Evolutionary conservation across 805 yeast genomes (phyloP), one percentile per base, ranked within the genome.

Genomic region (Yamadazyma akitaensis): DNA sequence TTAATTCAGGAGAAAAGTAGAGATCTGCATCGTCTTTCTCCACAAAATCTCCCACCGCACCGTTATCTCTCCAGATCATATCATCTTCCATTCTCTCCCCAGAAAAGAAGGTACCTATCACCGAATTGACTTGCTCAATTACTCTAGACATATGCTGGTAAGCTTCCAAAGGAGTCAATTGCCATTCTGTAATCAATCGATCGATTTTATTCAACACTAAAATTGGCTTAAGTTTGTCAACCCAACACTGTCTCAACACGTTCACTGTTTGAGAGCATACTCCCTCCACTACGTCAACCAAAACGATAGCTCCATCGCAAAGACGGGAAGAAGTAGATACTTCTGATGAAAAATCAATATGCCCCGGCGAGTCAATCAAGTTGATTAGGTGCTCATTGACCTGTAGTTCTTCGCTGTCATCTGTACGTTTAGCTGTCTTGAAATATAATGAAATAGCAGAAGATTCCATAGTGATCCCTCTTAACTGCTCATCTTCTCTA

Each of bases 311-410:
- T 38, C 98, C 98, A 62, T 94, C 99, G 70, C 98, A 94, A 37
- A 94, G 72, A 58, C 99, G 76, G 1, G 98, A 90, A 1, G 98
- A 96, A 0, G 97, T 88, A 24, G 96, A 88, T 0, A 94, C 99
- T 61, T 94, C 99, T 11, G 95, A 85, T 1, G 96, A 85, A 63
- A 94, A 94, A 67, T 94, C 99, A 49, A 94, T 89, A 59, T 94
- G 99, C n/a, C 99, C 99, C 0, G 99, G 99, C 0, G 98, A 92
- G 65, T 94, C 99, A 48, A 94, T 92, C 57, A 94, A 76, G 61
- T 94, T 94, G 60, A 94, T 85, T 46, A 94, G 69, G 65, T 88
- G 87, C 59, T 94, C 97, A 36, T 80, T 80, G 34, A 84, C 77
- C 5, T 68, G 75, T 35, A 63, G 65, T 38, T 65, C 69, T 24